Percentiles rank a stretch among this genome's conserved stretches.
These are phyloP conservation scores for Monascus purpureus DNA, from an alignment of 495 filamentous ascomycete species.

Conservation along the genomic window DNA sequence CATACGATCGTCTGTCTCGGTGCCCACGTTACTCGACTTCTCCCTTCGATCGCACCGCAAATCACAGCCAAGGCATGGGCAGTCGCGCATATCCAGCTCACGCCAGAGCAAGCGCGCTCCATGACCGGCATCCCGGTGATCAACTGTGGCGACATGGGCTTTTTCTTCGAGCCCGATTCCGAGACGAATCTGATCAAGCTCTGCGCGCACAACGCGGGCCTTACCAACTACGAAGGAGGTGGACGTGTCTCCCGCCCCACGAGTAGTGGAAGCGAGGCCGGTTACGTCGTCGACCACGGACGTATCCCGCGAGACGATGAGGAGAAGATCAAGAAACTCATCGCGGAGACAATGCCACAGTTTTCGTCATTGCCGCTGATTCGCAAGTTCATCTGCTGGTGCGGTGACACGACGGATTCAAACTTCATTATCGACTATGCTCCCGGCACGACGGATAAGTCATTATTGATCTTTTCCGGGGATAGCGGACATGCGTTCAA, in stretches of 20 bases:
- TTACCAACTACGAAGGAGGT: conserved; percentile 18
- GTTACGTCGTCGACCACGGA: no score
- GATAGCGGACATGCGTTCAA: conserved; percentile 35
- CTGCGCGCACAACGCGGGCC: conserved; percentile 18
- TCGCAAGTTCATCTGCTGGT: conserved; percentile 29
- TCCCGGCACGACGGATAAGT: conserved; percentile 16
- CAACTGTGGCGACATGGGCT: conserved; percentile 26
- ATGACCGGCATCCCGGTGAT: conserved; percentile 29
- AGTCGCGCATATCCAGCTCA: conserved; percentile 30
- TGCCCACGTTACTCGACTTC: conserved; percentile 13
- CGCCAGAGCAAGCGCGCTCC: conserved; percentile 18
- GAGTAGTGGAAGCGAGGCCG: conserved; percentile 6
- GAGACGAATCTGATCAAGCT: conserved; percentile 22
- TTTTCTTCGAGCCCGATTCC: conserved; percentile 34
- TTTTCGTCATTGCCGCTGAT: conserved; percentile 23
- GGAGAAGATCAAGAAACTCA: conserved; percentile 14
- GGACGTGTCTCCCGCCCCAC: conserved; percentile 7
- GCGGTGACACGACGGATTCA: conserved; percentile 27
- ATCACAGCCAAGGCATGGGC: conserved; percentile 20
- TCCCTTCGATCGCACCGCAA: conserved; percentile 13
- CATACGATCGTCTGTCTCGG: conserved; percentile 16
- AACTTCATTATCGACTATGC: conserved; percentile 31
- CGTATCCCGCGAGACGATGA: conserved; percentile 24
- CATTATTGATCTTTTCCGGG: conserved; percentile 21
- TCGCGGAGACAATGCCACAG: conserved; percentile 25